phyloP scores from a whole-genome alignment of 2,329 filamentous ascomycete species.

The Aspergillus niger region DNA sequence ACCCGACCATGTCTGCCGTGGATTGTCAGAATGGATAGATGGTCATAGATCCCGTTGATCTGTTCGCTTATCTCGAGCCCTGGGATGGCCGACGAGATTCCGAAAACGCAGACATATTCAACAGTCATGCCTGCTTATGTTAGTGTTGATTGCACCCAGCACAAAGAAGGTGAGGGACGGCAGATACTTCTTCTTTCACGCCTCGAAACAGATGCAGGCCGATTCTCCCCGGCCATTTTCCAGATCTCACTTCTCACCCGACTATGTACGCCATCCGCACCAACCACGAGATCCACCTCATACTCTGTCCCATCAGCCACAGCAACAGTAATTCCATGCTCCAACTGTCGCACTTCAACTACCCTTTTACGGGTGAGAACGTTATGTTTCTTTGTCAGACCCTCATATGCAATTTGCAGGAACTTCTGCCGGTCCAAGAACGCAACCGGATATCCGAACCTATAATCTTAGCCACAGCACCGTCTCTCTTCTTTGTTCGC shows the following conservation, averaged over 20 bases:
- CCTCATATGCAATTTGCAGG: conserved; percentile 26
- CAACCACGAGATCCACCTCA: conserved; percentile 41
- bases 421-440: conserved; percentile 24
- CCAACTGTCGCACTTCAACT: conserved; percentile 24
- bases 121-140: conserved; percentile 20
- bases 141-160: neutral
- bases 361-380: conserved; percentile 32
- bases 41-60: conserved; percentile 19
- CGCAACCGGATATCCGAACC: conserved; percentile 23
- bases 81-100: conserved; percentile 26
- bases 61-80: conserved; percentile 23
- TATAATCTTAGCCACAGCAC: neutral
- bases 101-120: conserved; percentile 35
- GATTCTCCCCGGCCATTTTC: conserved; percentile 15
- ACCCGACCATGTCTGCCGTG: conserved; percentile 25
- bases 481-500: neutral
- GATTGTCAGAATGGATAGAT: conserved; percentile 20
- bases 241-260: conserved; percentile 40
- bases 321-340: conserved; percentile 31
- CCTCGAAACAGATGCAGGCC: neutral
- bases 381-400: conserved; percentile 33
- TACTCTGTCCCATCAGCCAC: conserved; percentile 39
- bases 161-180: neutral
- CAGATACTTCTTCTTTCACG: conserved; percentile 13
- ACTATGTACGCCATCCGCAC: conserved; percentile 49